Evolutionary conservation across 768 basidiomycete species (phyloP).

Genomic region (Rhizopogon salebrosus): DNA sequence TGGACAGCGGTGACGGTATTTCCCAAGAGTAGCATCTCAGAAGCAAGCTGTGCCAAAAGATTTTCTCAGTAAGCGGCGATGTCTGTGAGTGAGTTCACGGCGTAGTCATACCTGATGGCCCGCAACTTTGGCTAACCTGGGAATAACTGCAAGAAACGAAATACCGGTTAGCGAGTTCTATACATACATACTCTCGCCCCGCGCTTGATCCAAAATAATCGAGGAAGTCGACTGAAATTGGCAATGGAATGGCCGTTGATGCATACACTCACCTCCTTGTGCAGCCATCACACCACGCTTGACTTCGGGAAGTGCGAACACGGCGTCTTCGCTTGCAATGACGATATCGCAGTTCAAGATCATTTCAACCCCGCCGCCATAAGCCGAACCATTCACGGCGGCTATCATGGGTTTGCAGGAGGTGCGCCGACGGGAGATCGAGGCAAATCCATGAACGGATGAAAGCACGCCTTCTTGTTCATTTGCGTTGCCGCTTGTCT

Average conservation of each 20-base stretch:
- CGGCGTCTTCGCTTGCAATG: constrained; percentile 58
- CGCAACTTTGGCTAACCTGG: constrained; percentile 55
- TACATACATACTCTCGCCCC: constrained; percentile 4
- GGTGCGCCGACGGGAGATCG: constrained; percentile 59
- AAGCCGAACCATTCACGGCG: constrained; percentile 72
- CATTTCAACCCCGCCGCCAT: constrained; percentile 64
- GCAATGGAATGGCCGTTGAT: not conserved
- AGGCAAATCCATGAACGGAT: constrained; percentile 60
- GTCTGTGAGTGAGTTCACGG: constrained; percentile 4
- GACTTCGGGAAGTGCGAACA: constrained; percentile 74
- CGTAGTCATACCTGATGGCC: constrained; percentile 65
- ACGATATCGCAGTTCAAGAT: constrained; percentile 76
- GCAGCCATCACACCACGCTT: constrained; percentile 70
- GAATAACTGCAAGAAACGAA: constrained; percentile 46
- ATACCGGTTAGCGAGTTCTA: constrained; percentile 9
- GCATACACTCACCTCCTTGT: constrained; percentile 53
- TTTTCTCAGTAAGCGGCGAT: constrained; percentile 13
- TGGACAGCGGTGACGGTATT: constrained; percentile 61
- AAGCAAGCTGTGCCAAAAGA: constrained; percentile 49
- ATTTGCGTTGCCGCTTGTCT: constrained; percentile 36
- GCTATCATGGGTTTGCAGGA: constrained; percentile 74
- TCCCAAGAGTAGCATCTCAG: constrained; percentile 74
- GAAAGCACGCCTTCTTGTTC: constrained; percentile 39
- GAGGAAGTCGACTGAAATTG: not conserved
- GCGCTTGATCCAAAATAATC: constrained; percentile 1